These are phyloP conservation scores for Lepiota venenata DNA, from an alignment of 768 basidiomycete genomes.

Conservation along the genomic window DNA sequence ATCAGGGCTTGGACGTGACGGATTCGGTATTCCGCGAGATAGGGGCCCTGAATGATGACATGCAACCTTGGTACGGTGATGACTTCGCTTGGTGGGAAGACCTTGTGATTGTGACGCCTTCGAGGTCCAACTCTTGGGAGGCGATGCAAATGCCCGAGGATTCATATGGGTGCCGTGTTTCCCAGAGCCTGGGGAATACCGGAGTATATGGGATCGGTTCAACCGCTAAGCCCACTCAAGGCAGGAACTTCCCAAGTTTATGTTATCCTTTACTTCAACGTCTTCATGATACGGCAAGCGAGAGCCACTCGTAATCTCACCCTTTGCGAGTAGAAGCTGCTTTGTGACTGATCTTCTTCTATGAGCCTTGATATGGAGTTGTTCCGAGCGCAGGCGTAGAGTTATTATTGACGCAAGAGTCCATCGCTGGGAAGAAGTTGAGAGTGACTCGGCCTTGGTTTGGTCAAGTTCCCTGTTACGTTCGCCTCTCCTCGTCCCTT, in stretches of 20 bases:
- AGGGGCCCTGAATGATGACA: slow-evolving; percentile 8
- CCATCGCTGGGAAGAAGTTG: slow-evolving; percentile 10
- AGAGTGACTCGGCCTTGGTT: slow-evolving; percentile 6
- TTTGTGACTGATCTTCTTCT: slow-evolving; percentile 15
- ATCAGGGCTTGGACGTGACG: slow-evolving; percentile 2
- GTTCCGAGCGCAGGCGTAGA: slow-evolving; percentile 7
- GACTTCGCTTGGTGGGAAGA: slow-evolving; percentile 6
- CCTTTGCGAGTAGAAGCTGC: slow-evolving; percentile 11
- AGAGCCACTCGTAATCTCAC: slow-evolving; percentile 6
- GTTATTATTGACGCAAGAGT: slow-evolving; percentile 11
- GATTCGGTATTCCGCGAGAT: background rate
- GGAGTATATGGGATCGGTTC: background rate
- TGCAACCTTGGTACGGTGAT: slow-evolving; percentile 4
- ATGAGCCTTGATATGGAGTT: slow-evolving; percentile 8
- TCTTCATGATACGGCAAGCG: background rate
- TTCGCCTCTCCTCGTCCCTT: no score
- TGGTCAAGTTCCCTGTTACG: background rate
- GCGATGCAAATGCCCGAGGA: background rate
- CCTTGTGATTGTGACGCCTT: slow-evolving; percentile 6
- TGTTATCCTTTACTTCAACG: slow-evolving; percentile 3
- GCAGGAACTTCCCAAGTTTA: background rate
- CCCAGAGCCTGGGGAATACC: background rate
- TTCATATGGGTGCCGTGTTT: background rate
- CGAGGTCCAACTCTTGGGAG: background rate
- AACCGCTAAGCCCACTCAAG: background rate